A percentile compares a stretch with the other conserved stretches of the same genome.
These are phyloP conservation scores for Sclerotinia trifoliorum DNA, from an alignment of 2,329 filamentous ascomycete genomes.

Conservation along the genomic window DNA sequence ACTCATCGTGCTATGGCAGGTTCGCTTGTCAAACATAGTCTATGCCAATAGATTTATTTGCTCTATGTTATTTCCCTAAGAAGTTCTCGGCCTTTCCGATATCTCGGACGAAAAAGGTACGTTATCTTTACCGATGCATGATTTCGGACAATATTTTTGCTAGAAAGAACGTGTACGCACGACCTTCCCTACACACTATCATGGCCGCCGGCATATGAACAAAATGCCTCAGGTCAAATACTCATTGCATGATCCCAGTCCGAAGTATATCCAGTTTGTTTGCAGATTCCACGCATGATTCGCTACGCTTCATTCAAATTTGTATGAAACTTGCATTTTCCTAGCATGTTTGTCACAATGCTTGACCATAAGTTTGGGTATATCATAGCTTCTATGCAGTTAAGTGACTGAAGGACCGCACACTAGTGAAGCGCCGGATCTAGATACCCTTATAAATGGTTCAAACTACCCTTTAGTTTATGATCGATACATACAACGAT, in stretches of 20 bases:
- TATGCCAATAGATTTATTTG: neutral
- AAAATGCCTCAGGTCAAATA: neutral
- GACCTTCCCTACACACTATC: neutral
- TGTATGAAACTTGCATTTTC: neutral
- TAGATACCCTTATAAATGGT: neutral
- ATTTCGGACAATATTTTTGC: neutral
- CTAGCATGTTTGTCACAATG: neutral
- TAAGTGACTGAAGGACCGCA: neutral
- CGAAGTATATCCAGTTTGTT: neutral
- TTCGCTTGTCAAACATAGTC: neutral
- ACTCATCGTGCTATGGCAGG: neutral
- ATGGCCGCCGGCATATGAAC: neutral
- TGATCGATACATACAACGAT: neutral
- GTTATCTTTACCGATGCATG: neutral
- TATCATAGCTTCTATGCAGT: neutral
- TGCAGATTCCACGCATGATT: neutral
- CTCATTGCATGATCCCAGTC: neutral
- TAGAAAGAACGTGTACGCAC: neutral
- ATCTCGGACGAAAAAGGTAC: neutral
- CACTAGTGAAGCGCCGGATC: neutral
- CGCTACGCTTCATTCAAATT: neutral
- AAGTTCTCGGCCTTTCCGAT: neutral
- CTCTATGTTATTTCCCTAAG: no score
- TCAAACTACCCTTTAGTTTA: neutral
- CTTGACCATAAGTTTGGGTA: neutral